Conservation (phyloP, 306 rosid species). For the Neltuma alba region DNA sequence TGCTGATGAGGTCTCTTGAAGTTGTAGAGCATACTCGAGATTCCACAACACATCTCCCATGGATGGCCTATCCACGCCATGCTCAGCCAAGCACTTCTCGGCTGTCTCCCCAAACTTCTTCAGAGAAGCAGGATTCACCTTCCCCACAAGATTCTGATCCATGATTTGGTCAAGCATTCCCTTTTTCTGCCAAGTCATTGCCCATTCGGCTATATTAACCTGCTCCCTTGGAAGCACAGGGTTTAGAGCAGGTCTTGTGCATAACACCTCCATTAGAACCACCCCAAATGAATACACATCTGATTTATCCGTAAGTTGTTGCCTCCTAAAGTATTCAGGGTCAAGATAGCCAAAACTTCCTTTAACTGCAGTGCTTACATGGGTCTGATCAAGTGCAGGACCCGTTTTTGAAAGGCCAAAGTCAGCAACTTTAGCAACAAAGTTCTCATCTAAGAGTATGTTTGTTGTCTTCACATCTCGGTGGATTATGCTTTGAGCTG, state of each 20-base stretch:
- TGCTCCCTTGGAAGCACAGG: slow-evolving; percentile 97
- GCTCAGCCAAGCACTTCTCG: slow-evolving; percentile 90
- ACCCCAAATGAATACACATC: slow-evolving; percentile 98
- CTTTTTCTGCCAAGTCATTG: slow-evolving; percentile 94
- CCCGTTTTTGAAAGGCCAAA: slow-evolving; percentile 97
- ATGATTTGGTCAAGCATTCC: slow-evolving; percentile 96
- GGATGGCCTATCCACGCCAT: slow-evolving; percentile 94
- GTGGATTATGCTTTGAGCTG: slow-evolving; percentile 90
- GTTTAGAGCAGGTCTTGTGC: slow-evolving; percentile 96
- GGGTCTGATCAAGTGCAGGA: slow-evolving; percentile 95
- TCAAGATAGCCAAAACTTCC: slow-evolving; percentile 99
- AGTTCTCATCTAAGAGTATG: slow-evolving; percentile 89
- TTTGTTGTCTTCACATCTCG: slow-evolving; percentile 98
- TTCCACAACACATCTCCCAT: slow-evolving; percentile 98
- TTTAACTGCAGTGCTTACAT: slow-evolving; percentile 96
- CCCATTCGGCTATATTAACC: slow-evolving; percentile 99
- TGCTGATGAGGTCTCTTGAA: slow-evolving; percentile 79
- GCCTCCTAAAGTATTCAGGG: slow-evolving; percentile 95
- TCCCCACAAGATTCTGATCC: slow-evolving; percentile 84
- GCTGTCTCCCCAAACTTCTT: slow-evolving; percentile 97
- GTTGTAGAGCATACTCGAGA: slow-evolving; percentile 94
- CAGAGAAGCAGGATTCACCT: slow-evolving; percentile 84
- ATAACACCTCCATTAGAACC: slow-evolving; percentile 92
- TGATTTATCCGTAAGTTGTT: slow-evolving; percentile 97
- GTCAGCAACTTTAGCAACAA: slow-evolving; percentile 96